Evolutionary conservation across 176 grass and related monocot genomes (phyloP), one percentile per base, ranked within the genome.

Genomic region (Hordeum marinum): DNA sequence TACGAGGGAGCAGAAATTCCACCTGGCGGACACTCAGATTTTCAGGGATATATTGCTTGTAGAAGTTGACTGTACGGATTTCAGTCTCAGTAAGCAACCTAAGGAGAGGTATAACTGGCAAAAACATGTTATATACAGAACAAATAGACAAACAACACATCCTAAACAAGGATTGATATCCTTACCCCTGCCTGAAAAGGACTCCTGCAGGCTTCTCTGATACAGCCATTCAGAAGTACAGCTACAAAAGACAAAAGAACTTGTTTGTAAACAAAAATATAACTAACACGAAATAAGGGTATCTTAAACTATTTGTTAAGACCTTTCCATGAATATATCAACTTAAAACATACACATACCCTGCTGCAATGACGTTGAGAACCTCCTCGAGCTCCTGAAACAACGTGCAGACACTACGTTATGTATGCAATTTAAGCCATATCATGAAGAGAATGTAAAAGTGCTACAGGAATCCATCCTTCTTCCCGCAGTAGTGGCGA

Each of bases 51-150:
- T 1, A 41, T 76, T 34, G 7, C 41, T 18, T 41, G 78, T 57
- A 76, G 9, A 75, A 9, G 13, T 81, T 2, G 17, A 13, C 43
- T 32, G 68, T 80, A 41, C 69, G 69, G 69, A 87, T 76, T 18
- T 87, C 60, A 57, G 55, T 50, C 85, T 87, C 85, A 4, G 85
- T 76, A 43, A 87, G 45, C 78, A 87, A 81, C 37, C 78, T 74
- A 57, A 87, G 69, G 1, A 87, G 62, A 75, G 31, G 81, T 39
- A 87, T 61, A 75, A 81, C 85, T 87, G 71, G 60, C 23, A 8
- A 69, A 73, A 42, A 8, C 50, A 37, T 61, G n/a, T 60, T 54
- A 70, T 26, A 31, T 18, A 79, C 27, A 70, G 52, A 70, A 79
- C 42, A 70, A 79, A 43, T 8, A 41, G 7, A 9, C 66, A 86